A percentile compares a stretch with the other conserved stretches of the same genome.
phyloP scores from a whole-genome alignment of 139 green algal species.

The Ettlia oleoabundans region DNA sequence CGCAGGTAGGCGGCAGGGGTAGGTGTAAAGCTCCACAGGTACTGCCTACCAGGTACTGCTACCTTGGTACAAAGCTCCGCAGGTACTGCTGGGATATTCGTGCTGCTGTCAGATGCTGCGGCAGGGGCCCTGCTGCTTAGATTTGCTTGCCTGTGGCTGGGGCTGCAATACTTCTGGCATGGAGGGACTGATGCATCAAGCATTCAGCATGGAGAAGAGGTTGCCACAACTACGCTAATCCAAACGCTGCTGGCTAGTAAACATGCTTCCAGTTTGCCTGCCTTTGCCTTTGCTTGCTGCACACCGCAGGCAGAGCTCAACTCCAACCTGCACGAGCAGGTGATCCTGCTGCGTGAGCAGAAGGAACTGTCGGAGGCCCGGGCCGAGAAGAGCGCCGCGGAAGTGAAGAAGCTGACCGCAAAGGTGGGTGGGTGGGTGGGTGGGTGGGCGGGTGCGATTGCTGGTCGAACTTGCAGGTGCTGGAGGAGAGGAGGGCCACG shows the following conservation, averaged over 20 bases:
- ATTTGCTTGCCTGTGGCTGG: too few relatives aligned
- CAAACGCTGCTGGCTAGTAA: too few relatives aligned
- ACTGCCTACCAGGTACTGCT: not conserved
- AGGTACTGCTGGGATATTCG: too few relatives aligned
- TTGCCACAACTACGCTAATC: too few relatives aligned
- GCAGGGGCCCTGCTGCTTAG: too few relatives aligned
- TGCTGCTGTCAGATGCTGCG: too few relatives aligned
- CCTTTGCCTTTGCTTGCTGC: not conserved
- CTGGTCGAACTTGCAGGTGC: not conserved
- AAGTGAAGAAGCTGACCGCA: constrained; percentile 34
- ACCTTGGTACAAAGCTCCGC: not conserved
- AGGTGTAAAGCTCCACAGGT: not conserved
- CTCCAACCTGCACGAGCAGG: constrained; percentile 45
- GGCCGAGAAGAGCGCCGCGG: constrained; percentile 39
- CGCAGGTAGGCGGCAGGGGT: constrained; percentile 38
- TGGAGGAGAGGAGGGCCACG: too few relatives aligned
- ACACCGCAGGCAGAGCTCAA: constrained; percentile 45
- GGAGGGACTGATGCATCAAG: too few relatives aligned
- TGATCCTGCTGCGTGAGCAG: constrained; percentile 47
- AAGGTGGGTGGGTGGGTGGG: constrained; percentile 7
- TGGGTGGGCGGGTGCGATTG: not conserved
- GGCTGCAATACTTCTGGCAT: too few relatives aligned
- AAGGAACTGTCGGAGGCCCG: constrained; percentile 45
- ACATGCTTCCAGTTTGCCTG: not conserved
- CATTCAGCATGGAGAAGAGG: too few relatives aligned